Evolutionary conservation across 345 rosid species (phyloP).

Genomic region (Citrus trifoliata): DNA sequence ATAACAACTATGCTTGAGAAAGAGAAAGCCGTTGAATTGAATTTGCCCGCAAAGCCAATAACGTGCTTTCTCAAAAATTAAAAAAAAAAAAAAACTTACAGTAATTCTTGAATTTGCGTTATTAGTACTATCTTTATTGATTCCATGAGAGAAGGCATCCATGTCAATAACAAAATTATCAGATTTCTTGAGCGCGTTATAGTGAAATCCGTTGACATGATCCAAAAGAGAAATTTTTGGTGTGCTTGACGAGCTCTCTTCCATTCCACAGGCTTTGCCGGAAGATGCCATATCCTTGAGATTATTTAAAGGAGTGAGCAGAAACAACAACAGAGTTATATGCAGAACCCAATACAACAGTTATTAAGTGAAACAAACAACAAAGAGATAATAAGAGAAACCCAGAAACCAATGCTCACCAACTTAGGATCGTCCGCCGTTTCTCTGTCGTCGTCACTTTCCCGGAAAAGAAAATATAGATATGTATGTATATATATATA

Average conservation of each 20-base stretch:
- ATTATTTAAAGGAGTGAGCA: not conserved
- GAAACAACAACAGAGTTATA: not conserved
- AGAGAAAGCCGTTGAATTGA: constrained; percentile 19
- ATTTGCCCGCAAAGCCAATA: constrained; percentile 10
- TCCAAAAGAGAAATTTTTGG: constrained; percentile 41
- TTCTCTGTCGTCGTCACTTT: constrained; percentile 26
- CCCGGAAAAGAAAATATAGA: not conserved
- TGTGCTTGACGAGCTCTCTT: constrained; percentile 10
- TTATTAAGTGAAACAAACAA: not conserved
- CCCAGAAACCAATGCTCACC: constrained; percentile 34
- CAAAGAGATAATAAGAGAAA: not conserved
- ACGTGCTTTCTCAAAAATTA: not conserved
- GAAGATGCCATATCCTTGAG: constrained; percentile 3
- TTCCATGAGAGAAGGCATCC: constrained; percentile 48
- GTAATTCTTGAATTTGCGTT: constrained; percentile 46
- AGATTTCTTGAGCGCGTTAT: constrained; percentile 35
- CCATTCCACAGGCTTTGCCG: not conserved
- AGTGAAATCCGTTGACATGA: constrained; percentile 50
- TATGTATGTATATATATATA: no score
- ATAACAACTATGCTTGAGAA: not conserved
- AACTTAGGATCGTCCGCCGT: constrained; percentile 54
- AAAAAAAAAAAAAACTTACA: constrained; percentile 29
- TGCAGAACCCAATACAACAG: constrained; percentile 26
- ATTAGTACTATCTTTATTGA: constrained; percentile 29
- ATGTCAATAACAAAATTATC: constrained; percentile 71